These are phyloP conservation scores for Dryas alaskensis DNA, from an alignment of 306 rosid species.

Conservation along the genomic window DNA sequence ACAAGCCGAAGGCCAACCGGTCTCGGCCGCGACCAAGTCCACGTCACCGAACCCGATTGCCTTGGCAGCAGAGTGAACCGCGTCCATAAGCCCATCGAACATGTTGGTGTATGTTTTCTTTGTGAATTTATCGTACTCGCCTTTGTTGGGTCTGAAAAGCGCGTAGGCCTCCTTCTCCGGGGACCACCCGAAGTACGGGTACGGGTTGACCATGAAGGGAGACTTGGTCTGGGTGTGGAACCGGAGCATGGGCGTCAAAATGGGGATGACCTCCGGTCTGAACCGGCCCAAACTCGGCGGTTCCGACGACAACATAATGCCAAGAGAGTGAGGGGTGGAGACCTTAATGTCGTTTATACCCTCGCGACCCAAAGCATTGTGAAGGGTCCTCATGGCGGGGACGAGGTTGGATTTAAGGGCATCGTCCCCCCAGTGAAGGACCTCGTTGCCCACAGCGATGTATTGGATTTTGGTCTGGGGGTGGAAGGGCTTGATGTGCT, in stretches of 20 bases:
- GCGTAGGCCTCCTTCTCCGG: constrained; percentile 51
- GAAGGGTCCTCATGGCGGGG: constrained; percentile 67
- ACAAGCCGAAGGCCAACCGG: constrained; percentile 88
- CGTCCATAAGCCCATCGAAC: constrained; percentile 72
- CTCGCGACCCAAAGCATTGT: constrained; percentile 54
- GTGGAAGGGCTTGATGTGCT: constrained; percentile 49
- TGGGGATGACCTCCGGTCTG: constrained; percentile 44
- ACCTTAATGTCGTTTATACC: constrained; percentile 76
- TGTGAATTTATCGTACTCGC: constrained; percentile 50
- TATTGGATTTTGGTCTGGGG: constrained; percentile 62
- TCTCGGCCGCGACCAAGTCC: constrained; percentile 59
- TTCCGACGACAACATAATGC: constrained; percentile 47
- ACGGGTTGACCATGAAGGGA: constrained; percentile 89
- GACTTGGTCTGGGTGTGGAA: constrained; percentile 49
- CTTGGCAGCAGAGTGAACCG: constrained; percentile 64
- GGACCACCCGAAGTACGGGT: constrained; percentile 76
- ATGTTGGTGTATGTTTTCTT: constrained; percentile 59
- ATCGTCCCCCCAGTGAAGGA: constrained; percentile 61
- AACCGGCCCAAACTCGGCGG: constrained; percentile 74
- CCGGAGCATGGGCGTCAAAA: constrained; percentile 57
- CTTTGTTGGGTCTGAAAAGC: constrained; percentile 57
- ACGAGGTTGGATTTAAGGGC: constrained; percentile 45
- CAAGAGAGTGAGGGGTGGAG: constrained; percentile 70
- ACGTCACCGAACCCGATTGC: constrained; percentile 56
- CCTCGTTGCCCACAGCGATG: constrained; percentile 74